These are phyloP conservation scores for Naganishia randhawae DNA, from an alignment of 768 basidiomycete genomes.

Conservation along the genomic window DNA sequence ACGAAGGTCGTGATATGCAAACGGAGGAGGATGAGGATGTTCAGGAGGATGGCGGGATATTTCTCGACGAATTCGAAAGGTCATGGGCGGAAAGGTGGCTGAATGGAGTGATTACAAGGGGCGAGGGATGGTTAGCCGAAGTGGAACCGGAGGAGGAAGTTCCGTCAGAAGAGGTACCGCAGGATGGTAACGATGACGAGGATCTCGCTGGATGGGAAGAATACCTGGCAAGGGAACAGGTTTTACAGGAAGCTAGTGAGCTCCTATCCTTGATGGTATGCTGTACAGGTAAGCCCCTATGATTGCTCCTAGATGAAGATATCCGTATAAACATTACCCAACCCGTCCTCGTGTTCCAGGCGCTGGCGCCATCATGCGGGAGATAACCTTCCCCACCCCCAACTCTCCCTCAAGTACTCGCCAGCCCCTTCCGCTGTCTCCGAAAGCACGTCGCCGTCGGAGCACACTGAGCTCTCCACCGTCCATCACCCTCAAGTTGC, in stretches of 20 bases:
- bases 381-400: slow-evolving; percentile 5
- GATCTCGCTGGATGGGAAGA: slow-evolving; percentile 14
- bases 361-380: slow-evolving; percentile 24
- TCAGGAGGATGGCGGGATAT: slow-evolving; percentile 25
- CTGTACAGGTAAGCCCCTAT: slow-evolving; percentile 31
- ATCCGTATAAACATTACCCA: too few species aligned
- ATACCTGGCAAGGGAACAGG: slow-evolving; percentile 36
- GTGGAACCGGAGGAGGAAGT: slow-evolving; percentile 31
- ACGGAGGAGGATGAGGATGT: neutral
- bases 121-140: slow-evolving; percentile 44
- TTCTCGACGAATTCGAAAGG: slow-evolving; percentile 47
- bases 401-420: neutral
- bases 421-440: neutral
- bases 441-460: slow-evolving; percentile 14
- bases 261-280: slow-evolving; percentile 48
- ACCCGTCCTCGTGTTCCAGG: neutral
- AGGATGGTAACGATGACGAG: slow-evolving; percentile 14
- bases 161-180: slow-evolving; percentile 16
- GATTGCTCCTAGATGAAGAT: neutral
- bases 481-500: slow-evolving; percentile 40
- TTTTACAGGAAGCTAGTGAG: slow-evolving; percentile 45
- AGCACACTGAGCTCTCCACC: slow-evolving; percentile 8
- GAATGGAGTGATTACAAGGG: slow-evolving; percentile 39
- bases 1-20: too few species aligned
- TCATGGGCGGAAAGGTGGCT: slow-evolving; percentile 50